Evolutionary conservation across 768 basidiomycete species (phyloP), one percentile per base, ranked within the genome.

Genomic region (Sarcodon aspratus): DNA sequence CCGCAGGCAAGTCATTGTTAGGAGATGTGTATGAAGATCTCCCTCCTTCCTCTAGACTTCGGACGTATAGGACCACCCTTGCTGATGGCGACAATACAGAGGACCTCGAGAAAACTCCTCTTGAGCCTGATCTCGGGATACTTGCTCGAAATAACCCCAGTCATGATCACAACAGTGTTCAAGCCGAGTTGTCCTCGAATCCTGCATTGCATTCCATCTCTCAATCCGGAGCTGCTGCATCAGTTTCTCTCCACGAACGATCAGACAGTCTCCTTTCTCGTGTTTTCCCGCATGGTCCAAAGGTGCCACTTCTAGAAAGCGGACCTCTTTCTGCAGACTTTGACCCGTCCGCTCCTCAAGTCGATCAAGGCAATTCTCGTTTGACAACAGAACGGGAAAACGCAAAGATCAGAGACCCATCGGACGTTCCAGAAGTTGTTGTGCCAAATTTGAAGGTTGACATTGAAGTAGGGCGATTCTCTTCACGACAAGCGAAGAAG

Each of bases 41-140:
- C 2, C 72, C 74, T 10, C 74, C 67, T 1, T 59, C 63, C 3
- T 66, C 67, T 17, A 52, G 57, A 36, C 61, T 67, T 31, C 57
- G 50, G 43, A 63, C 57, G 34, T 67, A 66, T 47, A 57, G 63
- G 15, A 17, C 40, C 17, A 42, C 9, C 27, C 40, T 9, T 9
- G 9, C 27, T 4, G 40, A 15, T 13, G 40, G 27, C 13, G 8
- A 42, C 27, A 9, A 42, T 9, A 8, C 17, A 8, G 27, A 13
- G 11, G 13, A 17, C 40, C 40, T 27, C 15, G 17, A 27, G 2
- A 42, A 42, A 13, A 5, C 13, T 17, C 40, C 37, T 6, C 21
- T 27, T 5, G 21, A 27, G 21, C 21, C 21, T 27, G n/a, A n/a
- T n/a, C n/a, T n/a, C n/a, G n/a, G n/a, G n/a, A n/a, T n/a, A n/a